Evolutionary conservation across 331 rosid genomes (phyloP), one percentile per base, ranked within the genome.

Genomic region (Malus hybrid): DNA sequence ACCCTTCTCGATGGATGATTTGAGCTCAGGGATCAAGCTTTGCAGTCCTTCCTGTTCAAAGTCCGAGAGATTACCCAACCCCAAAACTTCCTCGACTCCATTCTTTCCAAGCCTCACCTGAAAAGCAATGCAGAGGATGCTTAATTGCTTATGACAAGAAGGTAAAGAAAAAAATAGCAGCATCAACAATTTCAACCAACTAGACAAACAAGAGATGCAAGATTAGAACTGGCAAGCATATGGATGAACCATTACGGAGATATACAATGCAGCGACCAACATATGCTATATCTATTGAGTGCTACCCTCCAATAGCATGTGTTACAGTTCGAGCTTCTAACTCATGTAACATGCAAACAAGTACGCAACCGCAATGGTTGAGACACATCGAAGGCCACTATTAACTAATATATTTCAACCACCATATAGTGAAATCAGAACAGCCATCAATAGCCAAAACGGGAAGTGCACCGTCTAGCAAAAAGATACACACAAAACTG

Each of bases 41-140:
- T 91, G 92, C 79, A 94, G 84, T 69, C 90, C 90, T 83, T 91
- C 82, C 65, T 91, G 81, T 74, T 94, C 98, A 44, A 18, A 94
- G 80, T 88, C 98, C 5, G 97, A 85, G 82, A 94, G 97, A 71
- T 83, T 34, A 11, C 98, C 98, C 77, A 91, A 76, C 9, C 86
- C 97, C 70, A 86, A 70, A 81, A 90, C 86, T 77, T 89, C 90
- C 77, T 94, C 97, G 48, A 87, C 92, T 19, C 98, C 98, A 72
- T 88, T 86, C 91, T 85, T 91, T 73, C 98, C 98, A n/a, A 94
- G 93, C 61, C 91, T 85, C 82, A 94, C 97, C 98, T 94, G 87
- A 52, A 79, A 76, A 65, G 14, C 72, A 22, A 68, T 55, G n/a
- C 11, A 54, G 15, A 5, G n/a, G 18, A 44, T n/a, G 62, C 10